Evolutionary conservation across 73 alveolate genomes (phyloP), one percentile per base, ranked within the genome.

Genomic region (Durusdinium trenchii): DNA sequence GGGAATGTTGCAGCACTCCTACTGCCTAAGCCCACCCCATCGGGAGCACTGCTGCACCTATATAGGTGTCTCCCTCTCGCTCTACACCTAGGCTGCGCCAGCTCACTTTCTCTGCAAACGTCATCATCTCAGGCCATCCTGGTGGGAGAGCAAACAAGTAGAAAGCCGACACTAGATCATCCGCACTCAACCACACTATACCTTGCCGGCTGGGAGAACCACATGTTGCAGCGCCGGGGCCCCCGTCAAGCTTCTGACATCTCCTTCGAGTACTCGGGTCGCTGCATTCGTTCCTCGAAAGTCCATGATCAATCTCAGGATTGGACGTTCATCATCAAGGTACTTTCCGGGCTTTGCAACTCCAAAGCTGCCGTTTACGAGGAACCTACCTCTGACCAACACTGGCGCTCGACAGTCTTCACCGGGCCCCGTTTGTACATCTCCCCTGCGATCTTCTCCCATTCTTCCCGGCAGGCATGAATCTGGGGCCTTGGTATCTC

Each of bases 1-100:
- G n/a, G n/a, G n/a, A n/a, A n/a, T n/a, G n/a, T n/a, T n/a, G 94
- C 78, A 32, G 38, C 40, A 47, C 38, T 14, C 92, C 92, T 6
- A 82, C 92, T 18, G 92, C 92, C 45, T 45, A 47, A 7, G 40
- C 47, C 92, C 92, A 82, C 6, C 92, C 92, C 92, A 82, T 82
- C 28, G 92, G 92, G 51, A 82, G 57, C 35, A 82, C 92, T 1
- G 64, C 16, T 69, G 92, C 92, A 1, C 71, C 71, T 10, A 82
- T 30, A 18, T 30, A 48, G 6, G 50, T 23, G 38, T 51, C 28
- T 1, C 92, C 92, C 48, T 45, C 73, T 3, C 6, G 45, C 20
- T 45, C 73, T 16, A 18, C 54, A 48, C 92, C 57, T 50, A 28
- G 50, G 35, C 14, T n/a, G 9, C 42, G 12, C 50, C 54, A 45